Conservation (phyloP, 2,329 filamentous ascomycete genomes). For the Fusarium setosum region DNA sequence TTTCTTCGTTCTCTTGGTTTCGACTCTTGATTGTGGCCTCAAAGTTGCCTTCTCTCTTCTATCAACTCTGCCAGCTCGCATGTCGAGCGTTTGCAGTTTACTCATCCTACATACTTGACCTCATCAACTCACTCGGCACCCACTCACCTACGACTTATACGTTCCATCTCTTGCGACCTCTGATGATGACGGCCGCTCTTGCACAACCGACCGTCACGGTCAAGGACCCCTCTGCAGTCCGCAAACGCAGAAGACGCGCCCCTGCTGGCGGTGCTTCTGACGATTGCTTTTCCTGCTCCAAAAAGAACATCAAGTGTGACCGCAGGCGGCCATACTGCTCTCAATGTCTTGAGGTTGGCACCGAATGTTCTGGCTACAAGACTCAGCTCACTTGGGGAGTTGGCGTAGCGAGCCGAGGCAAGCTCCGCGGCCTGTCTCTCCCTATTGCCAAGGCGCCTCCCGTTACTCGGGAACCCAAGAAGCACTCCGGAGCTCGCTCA, state of each 20-base stretch:
- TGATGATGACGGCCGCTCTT: slow-evolving; percentile 62
- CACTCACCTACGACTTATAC: slow-evolving; percentile 11
- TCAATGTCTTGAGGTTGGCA: slow-evolving; percentile 90
- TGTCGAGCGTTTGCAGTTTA: slow-evolving; percentile 19
- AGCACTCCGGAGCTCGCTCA: slow-evolving; percentile 54
- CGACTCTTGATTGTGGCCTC: slow-evolving; percentile 10
- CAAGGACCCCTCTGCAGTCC: slow-evolving; percentile 64
- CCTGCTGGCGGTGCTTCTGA: slow-evolving; percentile 89
- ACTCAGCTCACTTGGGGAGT: slow-evolving; percentile 97
- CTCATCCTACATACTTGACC: slow-evolving; percentile 4
- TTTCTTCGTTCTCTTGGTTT: slow-evolving; percentile 12
- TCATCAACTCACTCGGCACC: slow-evolving; percentile 17
- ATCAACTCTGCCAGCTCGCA: slow-evolving; percentile 15
- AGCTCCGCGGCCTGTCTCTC: slow-evolving; percentile 88
- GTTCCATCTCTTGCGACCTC: slow-evolving; percentile 6
- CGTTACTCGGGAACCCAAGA: slow-evolving; percentile 62
- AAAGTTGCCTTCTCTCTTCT: slow-evolving; percentile 11
- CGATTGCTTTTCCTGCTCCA: slow-evolving; percentile 94
- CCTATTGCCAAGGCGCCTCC: slow-evolving; percentile 72
- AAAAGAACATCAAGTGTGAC: slow-evolving; percentile 87
- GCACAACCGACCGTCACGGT: slow-evolving; percentile 56
- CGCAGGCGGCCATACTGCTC: slow-evolving; percentile 93
- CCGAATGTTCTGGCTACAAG: slow-evolving; percentile 96
- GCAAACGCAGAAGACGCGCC: slow-evolving; percentile 87
- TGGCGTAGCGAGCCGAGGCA: slow-evolving; percentile 93